These are phyloP conservation scores for Isabelozyma rhagii DNA, from an alignment of 805 yeast species.

Conservation along the genomic window DNA sequence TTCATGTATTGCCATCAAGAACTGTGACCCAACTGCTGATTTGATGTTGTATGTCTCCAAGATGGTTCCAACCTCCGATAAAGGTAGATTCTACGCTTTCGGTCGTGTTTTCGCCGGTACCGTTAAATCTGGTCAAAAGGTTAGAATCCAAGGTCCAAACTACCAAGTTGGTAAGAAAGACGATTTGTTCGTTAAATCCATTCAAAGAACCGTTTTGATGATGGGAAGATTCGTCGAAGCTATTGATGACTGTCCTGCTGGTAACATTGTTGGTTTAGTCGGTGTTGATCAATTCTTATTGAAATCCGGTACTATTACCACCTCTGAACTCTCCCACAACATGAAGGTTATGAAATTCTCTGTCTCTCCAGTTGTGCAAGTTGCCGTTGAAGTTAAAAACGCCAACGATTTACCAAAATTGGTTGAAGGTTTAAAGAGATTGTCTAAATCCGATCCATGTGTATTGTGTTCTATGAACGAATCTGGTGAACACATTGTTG, in stretches of 20 bases:
- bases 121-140: constrained; percentile 97
- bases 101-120: constrained; percentile 99
- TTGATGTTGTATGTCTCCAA: constrained; percentile 98
- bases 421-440: constrained; percentile 99
- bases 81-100: constrained; percentile 99
- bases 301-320: constrained; percentile 98
- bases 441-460: constrained; percentile 99
- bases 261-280: constrained; percentile 99
- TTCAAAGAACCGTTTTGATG: constrained; percentile 99
- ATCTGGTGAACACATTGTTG: constrained; percentile 99
- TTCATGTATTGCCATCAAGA: constrained; percentile 86
- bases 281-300: constrained; percentile 99
- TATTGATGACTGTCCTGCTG: constrained; percentile 99
- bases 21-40: constrained; percentile 98
- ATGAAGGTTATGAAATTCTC: constrained; percentile 99
- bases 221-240: constrained; percentile 99
- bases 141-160: constrained; percentile 99
- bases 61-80: constrained; percentile 99
- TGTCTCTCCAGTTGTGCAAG: constrained; percentile 99
- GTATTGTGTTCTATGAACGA: constrained; percentile 82
- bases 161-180: constrained; percentile 98
- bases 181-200: constrained; percentile 92
- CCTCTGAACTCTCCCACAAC: constrained; percentile 96
- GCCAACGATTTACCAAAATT: constrained; percentile 99
- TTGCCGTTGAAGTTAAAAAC: constrained; percentile 99